These are phyloP conservation scores for Backusella tarrabulga DNA, from an alignment of 192 early-diverging fungal species.

Conservation along the genomic window DNA sequence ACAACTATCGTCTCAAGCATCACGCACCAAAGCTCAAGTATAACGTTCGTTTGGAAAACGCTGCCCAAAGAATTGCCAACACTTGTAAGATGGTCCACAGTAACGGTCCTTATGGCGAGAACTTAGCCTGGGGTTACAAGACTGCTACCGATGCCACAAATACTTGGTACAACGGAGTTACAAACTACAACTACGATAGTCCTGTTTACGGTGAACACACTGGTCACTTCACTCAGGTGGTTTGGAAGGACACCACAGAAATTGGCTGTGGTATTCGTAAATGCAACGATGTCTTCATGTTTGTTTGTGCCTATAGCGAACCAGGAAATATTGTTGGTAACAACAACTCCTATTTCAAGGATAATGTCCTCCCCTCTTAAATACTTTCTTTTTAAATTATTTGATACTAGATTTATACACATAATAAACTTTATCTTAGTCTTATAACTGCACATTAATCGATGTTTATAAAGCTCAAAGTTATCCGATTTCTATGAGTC, in stretches of 20 bases:
- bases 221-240: slow-evolving; percentile 49
- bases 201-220: slow-evolving; percentile 35
- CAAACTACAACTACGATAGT: slow-evolving; percentile 37
- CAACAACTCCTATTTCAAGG: slow-evolving; percentile 13
- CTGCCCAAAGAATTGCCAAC: slow-evolving; percentile 38
- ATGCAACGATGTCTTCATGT: slow-evolving; percentile 31
- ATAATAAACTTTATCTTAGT: background rate
- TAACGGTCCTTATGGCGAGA: slow-evolving; percentile 37
- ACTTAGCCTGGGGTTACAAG: slow-evolving; percentile 40
- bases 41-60: slow-evolving; percentile 29
- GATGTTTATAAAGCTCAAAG: background rate
- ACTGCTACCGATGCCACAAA: slow-evolving; percentile 22
- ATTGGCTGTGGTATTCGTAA: slow-evolving; percentile 35
- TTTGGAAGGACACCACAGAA: slow-evolving; percentile 32
- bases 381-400: background rate
- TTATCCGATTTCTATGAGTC: background rate
- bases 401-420: background rate
- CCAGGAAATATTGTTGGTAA: slow-evolving; percentile 39
- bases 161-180: slow-evolving; percentile 45
- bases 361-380: slow-evolving; percentile 32
- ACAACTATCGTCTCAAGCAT: slow-evolving; percentile 41
- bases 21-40: slow-evolving; percentile 37
- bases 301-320: slow-evolving; percentile 41
- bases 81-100: slow-evolving; percentile 43
- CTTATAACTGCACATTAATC: background rate